Percentiles rank a stretch among this genome's conserved stretches.
phyloP scores from a whole-genome alignment of 106 monocot species.

The Dendrobium catenatum region DNA sequence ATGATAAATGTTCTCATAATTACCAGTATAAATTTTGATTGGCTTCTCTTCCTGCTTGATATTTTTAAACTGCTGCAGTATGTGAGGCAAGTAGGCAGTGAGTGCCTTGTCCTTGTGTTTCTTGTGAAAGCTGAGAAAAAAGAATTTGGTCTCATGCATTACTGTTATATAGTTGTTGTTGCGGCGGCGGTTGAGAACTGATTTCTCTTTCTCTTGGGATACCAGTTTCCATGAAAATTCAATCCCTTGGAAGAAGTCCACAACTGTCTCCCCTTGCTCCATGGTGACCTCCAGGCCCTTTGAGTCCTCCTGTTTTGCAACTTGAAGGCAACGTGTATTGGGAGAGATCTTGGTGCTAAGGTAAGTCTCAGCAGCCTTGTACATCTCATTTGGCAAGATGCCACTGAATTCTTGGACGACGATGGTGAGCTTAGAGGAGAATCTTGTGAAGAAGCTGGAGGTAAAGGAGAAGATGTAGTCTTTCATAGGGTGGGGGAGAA shows the following conservation, averaged over 20 bases:
- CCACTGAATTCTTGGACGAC: constrained; percentile 16
- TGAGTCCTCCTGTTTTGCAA: constrained; percentile 3
- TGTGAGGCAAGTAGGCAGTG: constrained; percentile 15
- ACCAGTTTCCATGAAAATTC: constrained; percentile 5
- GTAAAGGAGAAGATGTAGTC: constrained; percentile 6
- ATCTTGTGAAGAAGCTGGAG: not conserved
- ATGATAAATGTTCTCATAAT: not conserved
- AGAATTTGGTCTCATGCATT: constrained; percentile 1
- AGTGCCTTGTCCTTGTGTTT: constrained; percentile 16
- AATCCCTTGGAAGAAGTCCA: not conserved
- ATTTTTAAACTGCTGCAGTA: not conserved
- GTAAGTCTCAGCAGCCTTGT: constrained; percentile 14
- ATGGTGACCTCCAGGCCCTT: not conserved
- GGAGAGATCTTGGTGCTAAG: constrained; percentile 14
- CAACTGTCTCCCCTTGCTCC: not conserved
- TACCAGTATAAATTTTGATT: constrained; percentile 13
- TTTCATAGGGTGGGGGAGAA: constrained; percentile 16
- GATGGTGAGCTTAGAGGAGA: constrained; percentile 15
- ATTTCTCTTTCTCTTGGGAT: not conserved
- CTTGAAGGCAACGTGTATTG: constrained; percentile 9
- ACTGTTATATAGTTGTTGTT: not conserved
- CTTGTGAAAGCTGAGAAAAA: constrained; percentile 13
- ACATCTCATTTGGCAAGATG: constrained; percentile 14
- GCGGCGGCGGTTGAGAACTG: not conserved
- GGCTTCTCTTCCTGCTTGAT: constrained; percentile 2